Conservation (phyloP, 140 eudicot genomes). For the Bidens hawaiensis region DNA sequence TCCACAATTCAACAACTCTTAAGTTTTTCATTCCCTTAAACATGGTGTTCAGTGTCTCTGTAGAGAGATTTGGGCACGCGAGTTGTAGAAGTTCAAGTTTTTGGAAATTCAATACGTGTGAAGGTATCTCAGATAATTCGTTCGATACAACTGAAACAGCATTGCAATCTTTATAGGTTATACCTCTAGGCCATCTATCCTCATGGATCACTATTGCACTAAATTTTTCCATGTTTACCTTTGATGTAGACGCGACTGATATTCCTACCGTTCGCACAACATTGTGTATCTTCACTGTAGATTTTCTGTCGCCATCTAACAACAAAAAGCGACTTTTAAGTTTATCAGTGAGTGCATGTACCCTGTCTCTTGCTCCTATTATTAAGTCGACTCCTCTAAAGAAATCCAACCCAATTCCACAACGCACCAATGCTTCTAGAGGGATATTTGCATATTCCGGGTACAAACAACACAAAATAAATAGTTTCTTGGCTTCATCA, state of each 20-base stretch:
- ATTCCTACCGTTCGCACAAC: constrained; percentile 39
- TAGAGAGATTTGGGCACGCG: constrained; percentile 24
- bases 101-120: constrained; percentile 14
- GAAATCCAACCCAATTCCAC: constrained; percentile 28
- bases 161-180: constrained; percentile 3
- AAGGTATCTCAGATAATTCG: constrained; percentile 33
- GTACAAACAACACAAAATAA: constrained; percentile 34
- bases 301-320: constrained; percentile 28
- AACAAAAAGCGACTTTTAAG: constrained; percentile 30
- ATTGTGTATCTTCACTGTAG: constrained; percentile 37
- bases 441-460: constrained; percentile 42
- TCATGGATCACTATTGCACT: constrained; percentile 32
- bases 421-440: constrained; percentile 36
- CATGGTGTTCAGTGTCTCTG: constrained; percentile 21
- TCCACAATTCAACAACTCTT: constrained; percentile 37
- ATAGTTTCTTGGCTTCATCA: constrained; percentile 29
- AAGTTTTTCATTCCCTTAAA: constrained; percentile 21
- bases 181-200: constrained; percentile 33
- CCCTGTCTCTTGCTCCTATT: constrained; percentile 27
- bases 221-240: constrained; percentile 8
- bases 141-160: constrained; percentile 39
- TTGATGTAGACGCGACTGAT: constrained; percentile 29
- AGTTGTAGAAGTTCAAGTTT: constrained; percentile 33
- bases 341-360: constrained; percentile 22
- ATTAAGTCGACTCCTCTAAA: constrained; percentile 17